Evolutionary conservation across 148 eudicot genomes (phyloP).

Genomic region (Rhododendron ovatum): DNA sequence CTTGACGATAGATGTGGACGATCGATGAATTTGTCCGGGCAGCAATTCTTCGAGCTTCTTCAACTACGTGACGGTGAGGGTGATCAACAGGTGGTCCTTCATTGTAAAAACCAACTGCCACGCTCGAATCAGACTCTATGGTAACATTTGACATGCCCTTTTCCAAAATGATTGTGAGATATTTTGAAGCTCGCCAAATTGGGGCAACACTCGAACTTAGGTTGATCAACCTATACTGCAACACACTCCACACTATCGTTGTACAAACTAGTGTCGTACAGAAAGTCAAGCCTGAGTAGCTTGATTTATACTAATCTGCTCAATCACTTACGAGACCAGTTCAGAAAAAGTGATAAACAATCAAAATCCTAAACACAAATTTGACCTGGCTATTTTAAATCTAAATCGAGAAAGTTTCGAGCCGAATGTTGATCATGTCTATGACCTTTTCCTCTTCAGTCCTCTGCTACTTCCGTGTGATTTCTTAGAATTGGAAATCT

Average conservation of each 20-base stretch:
- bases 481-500: constrained; percentile 48
- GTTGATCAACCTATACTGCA: neutral
- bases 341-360: neutral
- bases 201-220: neutral
- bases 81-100: no score
- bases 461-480: constrained; percentile 61
- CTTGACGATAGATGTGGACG: no score
- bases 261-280: neutral
- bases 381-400: neutral
- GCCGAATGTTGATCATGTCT: constrained; percentile 10
- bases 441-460: constrained; percentile 26
- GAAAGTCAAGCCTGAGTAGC: neutral
- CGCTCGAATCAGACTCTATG: no score
- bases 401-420: neutral
- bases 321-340: no score
- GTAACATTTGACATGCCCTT: no score
- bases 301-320: neutral
- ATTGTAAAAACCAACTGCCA: no score
- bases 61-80: no score
- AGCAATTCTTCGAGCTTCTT: no score
- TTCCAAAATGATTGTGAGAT: no score
- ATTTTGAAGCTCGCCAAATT: neutral
- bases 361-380: neutral
- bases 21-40: no score
- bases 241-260: neutral